A percentile compares a stretch with the other conserved stretches of the same genome.
phyloP scores from a whole-genome alignment of 179 eudicot species.

The Silene coronaria region DNA sequence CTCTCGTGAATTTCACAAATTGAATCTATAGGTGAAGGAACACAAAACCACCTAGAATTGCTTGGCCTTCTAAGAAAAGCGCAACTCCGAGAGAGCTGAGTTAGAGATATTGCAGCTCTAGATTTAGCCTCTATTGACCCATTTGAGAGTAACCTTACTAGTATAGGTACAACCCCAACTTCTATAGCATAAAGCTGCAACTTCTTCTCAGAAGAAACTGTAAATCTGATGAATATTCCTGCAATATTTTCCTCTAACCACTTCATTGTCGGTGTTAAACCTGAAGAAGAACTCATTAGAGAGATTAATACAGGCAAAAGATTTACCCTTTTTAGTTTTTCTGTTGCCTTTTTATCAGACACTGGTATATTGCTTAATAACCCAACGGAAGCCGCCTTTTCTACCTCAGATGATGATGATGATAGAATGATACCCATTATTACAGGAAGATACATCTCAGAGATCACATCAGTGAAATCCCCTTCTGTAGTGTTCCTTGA shows the following conservation, averaged over 20 bases:
- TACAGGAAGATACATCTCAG: slow-evolving; percentile 38
- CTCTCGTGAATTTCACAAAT: slow-evolving; percentile 58
- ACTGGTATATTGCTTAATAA: slow-evolving; percentile 64
- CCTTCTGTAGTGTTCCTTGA: slow-evolving; percentile 40
- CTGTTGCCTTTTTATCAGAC: slow-evolving; percentile 50
- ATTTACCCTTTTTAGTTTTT: slow-evolving; percentile 47
- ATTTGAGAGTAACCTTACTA: slow-evolving; percentile 49
- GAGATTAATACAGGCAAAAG: slow-evolving; percentile 50
- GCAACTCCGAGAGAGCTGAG: slow-evolving; percentile 63
- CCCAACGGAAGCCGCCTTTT: slow-evolving; percentile 64
- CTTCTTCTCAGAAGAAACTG: slow-evolving; percentile 59
- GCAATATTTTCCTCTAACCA: slow-evolving; percentile 54
- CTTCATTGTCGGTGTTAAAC: slow-evolving; percentile 26
- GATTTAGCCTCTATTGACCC: slow-evolving; percentile 49
- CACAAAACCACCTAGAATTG: slow-evolving; percentile 52
- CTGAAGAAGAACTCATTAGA: slow-evolving; percentile 26
- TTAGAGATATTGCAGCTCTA: slow-evolving; percentile 60
- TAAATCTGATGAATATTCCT: slow-evolving; percentile 54
- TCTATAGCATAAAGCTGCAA: slow-evolving; percentile 57
- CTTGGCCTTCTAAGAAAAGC: slow-evolving; percentile 32
- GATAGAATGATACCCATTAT: slow-evolving; percentile 46
- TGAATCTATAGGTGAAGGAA: slow-evolving; percentile 36
- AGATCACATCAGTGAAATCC: slow-evolving; percentile 43
- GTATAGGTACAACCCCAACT: slow-evolving; percentile 47
- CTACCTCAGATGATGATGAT: slow-evolving; percentile 42